Conservation (phyloP, 495 filamentous ascomycete genomes). For the Hyaloscypha hepaticicola region DNA sequence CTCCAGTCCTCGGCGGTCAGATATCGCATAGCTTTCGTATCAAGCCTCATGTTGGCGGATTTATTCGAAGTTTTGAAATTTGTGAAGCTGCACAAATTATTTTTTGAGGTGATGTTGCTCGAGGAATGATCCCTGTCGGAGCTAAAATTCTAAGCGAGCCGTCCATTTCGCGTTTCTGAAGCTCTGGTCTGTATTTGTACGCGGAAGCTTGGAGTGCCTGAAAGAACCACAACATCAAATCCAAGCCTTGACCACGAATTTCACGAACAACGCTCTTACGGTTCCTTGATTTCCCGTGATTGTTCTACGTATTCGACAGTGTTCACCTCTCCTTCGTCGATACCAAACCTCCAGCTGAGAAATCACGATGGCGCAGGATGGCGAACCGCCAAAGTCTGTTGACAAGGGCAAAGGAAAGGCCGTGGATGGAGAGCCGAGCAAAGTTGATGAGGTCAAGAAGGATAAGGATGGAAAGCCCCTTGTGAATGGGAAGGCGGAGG, state of each 20-base stretch:
- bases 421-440: slow-evolving; percentile 58
- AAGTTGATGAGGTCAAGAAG: slow-evolving; percentile 64
- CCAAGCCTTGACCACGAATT: slow-evolving; percentile 8
- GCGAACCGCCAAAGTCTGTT: slow-evolving; percentile 75
- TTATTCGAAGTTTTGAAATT: slow-evolving; percentile 16
- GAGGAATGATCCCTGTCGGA: slow-evolving; percentile 18
- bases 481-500: slow-evolving; percentile 71
- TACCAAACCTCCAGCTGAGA: background rate
- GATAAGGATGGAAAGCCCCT: slow-evolving; percentile 65
- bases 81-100: slow-evolving; percentile 11
- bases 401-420: slow-evolving; percentile 98
- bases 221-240: slow-evolving; percentile 18
- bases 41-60: slow-evolving; percentile 74
- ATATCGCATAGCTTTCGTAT: slow-evolving; percentile 88
- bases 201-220: slow-evolving; percentile 35
- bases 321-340: background rate
- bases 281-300: background rate
- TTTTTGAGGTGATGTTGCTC: slow-evolving; percentile 20
- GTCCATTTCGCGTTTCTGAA: background rate
- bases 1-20: slow-evolving; percentile 91
- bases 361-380: slow-evolving; percentile 81
- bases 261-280: slow-evolving; percentile 1
- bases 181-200: slow-evolving; percentile 28
- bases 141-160: slow-evolving; percentile 16
- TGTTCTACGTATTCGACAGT: background rate